These are phyloP conservation scores for Cucurbita ficifolia DNA, from an alignment of 306 rosid genomes.

Conservation along the genomic window DNA sequence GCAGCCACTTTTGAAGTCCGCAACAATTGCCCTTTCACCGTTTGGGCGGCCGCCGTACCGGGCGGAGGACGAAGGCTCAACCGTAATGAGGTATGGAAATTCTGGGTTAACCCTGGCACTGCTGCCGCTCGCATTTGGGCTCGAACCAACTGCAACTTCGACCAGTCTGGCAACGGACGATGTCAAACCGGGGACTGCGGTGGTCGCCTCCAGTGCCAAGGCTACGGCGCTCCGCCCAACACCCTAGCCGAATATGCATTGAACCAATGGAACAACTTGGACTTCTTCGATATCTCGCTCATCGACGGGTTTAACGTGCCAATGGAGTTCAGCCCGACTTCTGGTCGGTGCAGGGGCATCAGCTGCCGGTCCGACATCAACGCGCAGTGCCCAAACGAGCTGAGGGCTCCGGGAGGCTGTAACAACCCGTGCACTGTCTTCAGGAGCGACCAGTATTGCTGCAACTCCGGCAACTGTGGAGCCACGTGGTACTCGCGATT, in stretches of 20 bases:
- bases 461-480: too few species aligned
- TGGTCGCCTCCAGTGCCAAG: constrained; percentile 21
- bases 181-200: constrained; percentile 54
- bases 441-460: too few species aligned
- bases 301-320: constrained; percentile 44
- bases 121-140: constrained; percentile 37
- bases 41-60: constrained; percentile 42
- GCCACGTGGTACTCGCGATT: too few species aligned
- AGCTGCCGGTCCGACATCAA: too few species aligned
- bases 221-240: constrained; percentile 32
- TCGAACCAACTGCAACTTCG: constrained; percentile 50
- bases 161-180: constrained; percentile 20
- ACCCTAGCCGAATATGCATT: constrained; percentile 37
- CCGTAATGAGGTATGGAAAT: constrained; percentile 19
- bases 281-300: constrained; percentile 33
- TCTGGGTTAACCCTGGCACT: constrained; percentile 22
- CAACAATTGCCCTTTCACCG: constrained; percentile 34
- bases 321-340: background rate
- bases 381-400: too few species aligned
- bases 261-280: constrained; percentile 26
- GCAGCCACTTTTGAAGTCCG: constrained; percentile 26
- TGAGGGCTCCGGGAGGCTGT: too few species aligned
- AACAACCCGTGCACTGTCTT: too few species aligned
- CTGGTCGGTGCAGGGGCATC: too few species aligned
- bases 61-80: constrained; percentile 36